Evolutionary conservation across 129 eudicot species (phyloP), one percentile per base, ranked within the genome.

Genomic region (Gnaphalium uliginosum): DNA sequence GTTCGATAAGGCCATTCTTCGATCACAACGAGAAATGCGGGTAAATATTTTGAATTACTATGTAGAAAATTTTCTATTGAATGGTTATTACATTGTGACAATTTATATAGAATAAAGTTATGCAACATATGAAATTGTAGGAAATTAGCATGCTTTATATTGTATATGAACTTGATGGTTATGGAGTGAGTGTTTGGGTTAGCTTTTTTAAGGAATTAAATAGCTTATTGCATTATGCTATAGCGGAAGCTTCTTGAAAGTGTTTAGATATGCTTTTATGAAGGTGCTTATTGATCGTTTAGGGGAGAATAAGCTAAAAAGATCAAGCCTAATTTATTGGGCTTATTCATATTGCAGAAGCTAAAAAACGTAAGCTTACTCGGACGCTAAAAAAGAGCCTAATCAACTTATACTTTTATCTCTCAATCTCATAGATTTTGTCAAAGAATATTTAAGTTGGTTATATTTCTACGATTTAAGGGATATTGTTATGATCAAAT

Each of bases 21-120:
- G 99, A 76, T 87, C 99, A 4, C 99, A 95, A 73, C 96, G 96
- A 30, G 90, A 89, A 83, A 80, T 92, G 54, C 97, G 91, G 96
- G 98, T 94, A 68, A 61, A 8, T 64, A 7, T 29, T 30, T 21
- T 56, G 13, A 46, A 14, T 46, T 14, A 1, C 14, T 46, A 46
- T 46, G 14, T 4, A 0, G 48, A 14, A 43, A 11, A 11, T 3
- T 4, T 1, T 33, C 13, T 13, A 43, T 14, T 43, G 53, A 46
- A 14, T 13, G 18, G 6, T 46, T 46, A 14, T 46, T 46, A 46
- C n/a, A 13, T 63, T 29, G 43, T 63, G 30, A 17, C 37, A 17
- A 5, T 3, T 29, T 4, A 0, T 25, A n/a, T 64, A 30, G 21
- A 19, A 27, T 18, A 4, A n/a, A 56, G 59, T n/a, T 27, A 27